Base-by-base conservation (phyloP, 2,329 filamentous ascomycete species). In the Escovopsis sp. region DNA sequence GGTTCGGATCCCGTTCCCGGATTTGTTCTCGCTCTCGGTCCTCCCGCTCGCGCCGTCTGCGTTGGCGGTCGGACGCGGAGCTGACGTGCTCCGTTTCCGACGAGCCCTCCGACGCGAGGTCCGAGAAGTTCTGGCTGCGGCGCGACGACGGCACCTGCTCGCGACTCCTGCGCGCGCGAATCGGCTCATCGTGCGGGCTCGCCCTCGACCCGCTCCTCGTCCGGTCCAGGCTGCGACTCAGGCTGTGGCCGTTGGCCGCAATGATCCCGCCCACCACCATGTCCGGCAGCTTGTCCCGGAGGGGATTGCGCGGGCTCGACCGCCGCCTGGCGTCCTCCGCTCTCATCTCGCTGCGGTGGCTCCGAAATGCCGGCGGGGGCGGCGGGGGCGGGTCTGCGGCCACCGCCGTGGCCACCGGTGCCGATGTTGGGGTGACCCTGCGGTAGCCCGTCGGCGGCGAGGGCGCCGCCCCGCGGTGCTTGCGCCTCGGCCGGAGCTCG, bases 281-380 rank as follows among this genome's bases (percentile, higher is more conserved):
- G 30, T 70, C 67, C 29, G 56, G 56, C 25, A 70, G 39, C 39
- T 66, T 70, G 10, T 67, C 64, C 33, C 61, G 59, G 35, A 69
- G 44, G n/a, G 52, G 49, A 11, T 56, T 55, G n/a, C 64, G 57
- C 2, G 66, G 56, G 27, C 60, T 63, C 4, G 56, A 56, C 9
- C 56, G 54, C 41, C 54, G 57, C 16, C 59, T 40, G 59, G 54
- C 39, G 58, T 62, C 44, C 3, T 67, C 63, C 7, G 51, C 13
- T 35, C 60, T 56, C 3, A 52, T 37, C 27, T 63, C 61, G 10
- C 55, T 35, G 6, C 61, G 56, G 41, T 62, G 58, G 13, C 57
- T 45, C 1, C 60, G 60, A 35, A 54, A 54, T 8, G 53, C 43
- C 27, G 57, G 49, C 20, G 57, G 51, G 15, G 57, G 48, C 20